Percentiles rank a stretch among this genome's conserved stretches.
Evolutionary conservation across 768 basidiomycete genomes (phyloP).

Genomic region (Serendipita indica): DNA sequence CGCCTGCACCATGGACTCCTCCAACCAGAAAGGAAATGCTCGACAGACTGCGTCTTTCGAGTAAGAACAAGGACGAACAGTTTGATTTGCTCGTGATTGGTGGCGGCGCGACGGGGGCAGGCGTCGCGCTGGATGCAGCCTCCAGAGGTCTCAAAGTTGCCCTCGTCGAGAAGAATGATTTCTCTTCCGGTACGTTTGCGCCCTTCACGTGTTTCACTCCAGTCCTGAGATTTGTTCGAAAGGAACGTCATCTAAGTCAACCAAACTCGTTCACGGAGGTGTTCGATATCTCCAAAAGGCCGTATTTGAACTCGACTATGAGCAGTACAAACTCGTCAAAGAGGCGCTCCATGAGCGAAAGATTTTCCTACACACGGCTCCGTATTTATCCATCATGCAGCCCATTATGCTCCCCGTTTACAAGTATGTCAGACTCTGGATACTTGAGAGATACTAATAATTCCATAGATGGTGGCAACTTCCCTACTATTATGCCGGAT

Average conservation of each 20-base stretch:
- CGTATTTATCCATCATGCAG: conserved; percentile 81
- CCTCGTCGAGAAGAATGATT: conserved; percentile 86
- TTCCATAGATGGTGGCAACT: conserved; percentile 75
- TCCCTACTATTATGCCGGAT: conserved; percentile 90
- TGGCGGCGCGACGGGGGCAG: conserved; percentile 91
- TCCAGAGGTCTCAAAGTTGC: conserved; percentile 84
- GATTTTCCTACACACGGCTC: conserved; percentile 91
- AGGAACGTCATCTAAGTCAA: conserved; percentile 95
- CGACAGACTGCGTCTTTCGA: conserved; percentile 35
- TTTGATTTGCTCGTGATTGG: conserved; percentile 80
- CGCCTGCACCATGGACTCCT: conserved; percentile 68
- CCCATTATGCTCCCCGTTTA: conserved; percentile 97
- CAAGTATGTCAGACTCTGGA: conserved; percentile 35
- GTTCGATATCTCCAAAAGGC: conserved; percentile 97
- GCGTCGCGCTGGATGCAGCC: conserved; percentile 91
- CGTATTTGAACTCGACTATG: conserved; percentile 87
- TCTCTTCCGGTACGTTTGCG: conserved; percentile 52
- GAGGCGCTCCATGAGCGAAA: conserved; percentile 86
- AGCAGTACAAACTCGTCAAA: conserved; percentile 90
- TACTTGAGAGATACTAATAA: neutral
- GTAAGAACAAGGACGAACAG: conserved; percentile 30
- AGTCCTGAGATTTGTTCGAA: neutral
- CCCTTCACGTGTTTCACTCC: neutral
- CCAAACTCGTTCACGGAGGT: conserved; percentile 96
- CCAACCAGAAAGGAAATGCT: conserved; percentile 56